Evolutionary conservation across 371 early-diverging fungal genomes (phyloP), one percentile per base, ranked within the genome.

Genomic region (Chytridium lagenaria): DNA sequence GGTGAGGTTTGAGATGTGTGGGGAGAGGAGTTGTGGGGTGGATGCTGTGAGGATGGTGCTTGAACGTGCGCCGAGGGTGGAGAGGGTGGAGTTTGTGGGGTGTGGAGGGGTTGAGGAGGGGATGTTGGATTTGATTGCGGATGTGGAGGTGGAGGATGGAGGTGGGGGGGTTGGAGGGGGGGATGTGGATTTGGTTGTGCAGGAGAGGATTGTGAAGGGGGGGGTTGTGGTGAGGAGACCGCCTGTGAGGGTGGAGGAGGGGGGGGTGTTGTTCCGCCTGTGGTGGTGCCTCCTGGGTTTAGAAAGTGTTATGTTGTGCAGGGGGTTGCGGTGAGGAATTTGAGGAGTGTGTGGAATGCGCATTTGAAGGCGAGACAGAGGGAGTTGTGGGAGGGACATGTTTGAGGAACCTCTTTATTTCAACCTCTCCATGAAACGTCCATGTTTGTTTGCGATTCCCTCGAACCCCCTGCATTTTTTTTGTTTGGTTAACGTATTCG

Each of bases 41-140:
- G 75, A 75, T 38, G 70, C 75, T 12, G 67, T 75, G 16, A 65
- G 75, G 5, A 75, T 75, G 75, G 70, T 75, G 10, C 49, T 70
- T 19, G 75, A 75, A 26, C 64, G 75, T 16, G 63, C 70, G 28
- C 75, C 75, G 3, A 28, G 63, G 16, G 75, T 75, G 16, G 75
- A 75, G 49, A 34, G 75, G 19, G 67, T 75, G n/a, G 75, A 75
- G 67, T 75, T 75, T 70, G 75, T 75, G 3, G 75, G 75, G n/a
- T n/a, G n/a, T n/a, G 26, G 26, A n/a, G 28, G 10, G 15, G 67
- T 59, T 23, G 76, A 67, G 31, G 52, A 55, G 40, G 28, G 19
- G 68, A 69, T 70, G 28, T 63, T 76, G 63, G 71, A 70, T 33
- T 16, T n/a, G n/a, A n/a, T n/a, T n/a, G n/a, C n/a, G n/a, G n/a